Evolutionary conservation across 495 filamentous ascomycete species (phyloP), one percentile per base, ranked within the genome.

Genomic region (Evansstolkia leycettana): DNA sequence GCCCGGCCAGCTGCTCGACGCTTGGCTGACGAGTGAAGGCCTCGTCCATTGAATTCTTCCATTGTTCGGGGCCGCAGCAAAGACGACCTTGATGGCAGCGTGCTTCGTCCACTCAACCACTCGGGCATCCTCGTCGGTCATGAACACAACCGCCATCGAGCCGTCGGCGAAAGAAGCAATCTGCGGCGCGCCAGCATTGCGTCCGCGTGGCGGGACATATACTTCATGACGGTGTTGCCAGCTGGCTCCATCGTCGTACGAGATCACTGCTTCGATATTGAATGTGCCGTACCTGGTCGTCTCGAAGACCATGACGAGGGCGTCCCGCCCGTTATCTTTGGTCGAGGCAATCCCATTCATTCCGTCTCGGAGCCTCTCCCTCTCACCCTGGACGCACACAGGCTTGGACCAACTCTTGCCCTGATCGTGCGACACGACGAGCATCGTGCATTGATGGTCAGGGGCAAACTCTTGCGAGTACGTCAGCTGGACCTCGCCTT

Each of bases 391-490:
- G 9, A 77, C 52, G 33, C 62, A 65, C 24, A 50, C 48, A 5
- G 64, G 60, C 6, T 14, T 28, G 10, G 52, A 54, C 75, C 75
- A 78, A 2, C 55, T 66, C 24, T 39, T 36, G 1, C 75, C 75
- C 7, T 62, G 66, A 36, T 78, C 71, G n/a, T 45, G 50, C 24
- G 73, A 75, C 23, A 62, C 57, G 13, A 70, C 67, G 17, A 69
- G 47, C 57, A 80, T 68, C 16, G 69, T 75, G 39, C 76, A 69
- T 51, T 80, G 76, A 44, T 77, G 76, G 49, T 58, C 59, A 15
- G 40, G 60, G 35, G 54, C 59, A 28, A 64, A 69, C 48, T 78
- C 73, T 15, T 64, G 57, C 2, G 70, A 74, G 45, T 70, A 80
- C 17, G 68, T 75, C 29, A 80, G 45, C 45, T 78, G 73, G 12